Percentiles rank a stretch among this genome's conserved stretches.
Conservation (phyloP, 169 alveolate genomes). For the Cytauxzoon felis region DNA sequence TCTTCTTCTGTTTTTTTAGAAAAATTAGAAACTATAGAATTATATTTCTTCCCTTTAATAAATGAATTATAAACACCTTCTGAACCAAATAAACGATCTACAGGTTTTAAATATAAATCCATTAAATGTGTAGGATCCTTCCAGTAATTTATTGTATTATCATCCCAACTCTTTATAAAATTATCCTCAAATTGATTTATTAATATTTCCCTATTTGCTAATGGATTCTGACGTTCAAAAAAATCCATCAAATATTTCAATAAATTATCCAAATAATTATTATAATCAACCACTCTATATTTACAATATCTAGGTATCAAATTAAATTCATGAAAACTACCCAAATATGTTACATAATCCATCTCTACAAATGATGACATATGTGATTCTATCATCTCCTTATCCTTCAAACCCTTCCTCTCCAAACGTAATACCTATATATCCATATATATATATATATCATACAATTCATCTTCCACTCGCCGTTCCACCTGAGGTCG, state of each 20-base stretch:
- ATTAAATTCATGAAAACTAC: conserved; percentile 66
- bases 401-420: conserved; percentile 17
- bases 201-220: conserved; percentile 61
- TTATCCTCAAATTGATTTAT: conserved; percentile 63
- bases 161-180: conserved; percentile 70
- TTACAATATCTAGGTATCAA: conserved; percentile 79
- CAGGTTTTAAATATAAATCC: conserved; percentile 71
- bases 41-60: conserved; percentile 66
- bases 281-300: conserved; percentile 69
- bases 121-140: conserved; percentile 67
- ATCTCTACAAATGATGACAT: conserved; percentile 66
- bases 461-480: too few relatives aligned
- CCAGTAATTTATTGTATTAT: conserved; percentile 68
- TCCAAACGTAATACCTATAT: conserved; percentile 22
- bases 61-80: conserved; percentile 69
- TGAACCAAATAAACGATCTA: conserved; percentile 78
- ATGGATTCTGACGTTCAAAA: conserved; percentile 68
- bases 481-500: too few relatives aligned
- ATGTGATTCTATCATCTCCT: conserved; percentile 31
- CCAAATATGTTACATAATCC: conserved; percentile 72
- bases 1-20: conserved; percentile 78
- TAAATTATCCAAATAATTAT: conserved; percentile 59
- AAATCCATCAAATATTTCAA: conserved; percentile 62
- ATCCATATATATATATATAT: too few relatives aligned
- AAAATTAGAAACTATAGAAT: conserved; percentile 69